A percentile compares a stretch with the other conserved stretches of the same genome.
phyloP scores from a whole-genome alignment of 306 rosid species.

The Canavalia ensiformis region DNA sequence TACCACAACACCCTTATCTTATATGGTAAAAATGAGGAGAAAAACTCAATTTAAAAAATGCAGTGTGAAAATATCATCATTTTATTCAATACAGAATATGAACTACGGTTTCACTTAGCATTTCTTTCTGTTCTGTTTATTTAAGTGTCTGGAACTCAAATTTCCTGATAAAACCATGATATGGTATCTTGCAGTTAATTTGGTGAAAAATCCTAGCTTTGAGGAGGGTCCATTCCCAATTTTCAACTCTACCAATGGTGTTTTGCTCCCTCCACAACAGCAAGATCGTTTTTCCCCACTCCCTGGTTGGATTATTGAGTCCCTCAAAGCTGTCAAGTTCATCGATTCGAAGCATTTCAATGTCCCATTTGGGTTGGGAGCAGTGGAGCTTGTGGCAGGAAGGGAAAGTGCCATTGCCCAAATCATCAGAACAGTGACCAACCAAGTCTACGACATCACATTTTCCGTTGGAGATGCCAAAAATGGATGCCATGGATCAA shows the following conservation, averaged over 20 bases:
- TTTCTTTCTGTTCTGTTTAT: not conserved
- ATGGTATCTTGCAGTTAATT: conserved; percentile 67
- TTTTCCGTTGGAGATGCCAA: conserved; percentile 84
- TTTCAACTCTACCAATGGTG: conserved; percentile 79
- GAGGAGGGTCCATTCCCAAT: conserved; percentile 92
- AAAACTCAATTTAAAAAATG: not conserved
- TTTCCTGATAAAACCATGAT: conserved; percentile 25
- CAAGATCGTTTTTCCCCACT: conserved; percentile 87
- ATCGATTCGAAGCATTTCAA: conserved; percentile 64
- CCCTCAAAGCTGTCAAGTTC: conserved; percentile 87
- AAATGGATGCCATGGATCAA: conserved; percentile 94
- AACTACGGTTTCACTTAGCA: not conserved
- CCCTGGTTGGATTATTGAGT: conserved; percentile 94
- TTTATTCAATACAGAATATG: not conserved
- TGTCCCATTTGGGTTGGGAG: conserved; percentile 72
- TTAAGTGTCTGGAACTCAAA: not conserved
- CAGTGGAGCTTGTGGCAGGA: conserved; percentile 93
- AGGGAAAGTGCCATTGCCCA: conserved; percentile 94
- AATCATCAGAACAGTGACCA: conserved; percentile 70
- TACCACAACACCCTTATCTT: not conserved
- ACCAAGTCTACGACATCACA: conserved; percentile 68
- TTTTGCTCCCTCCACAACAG: conserved; percentile 89
- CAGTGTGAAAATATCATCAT: not conserved
- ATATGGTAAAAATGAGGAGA: not conserved
- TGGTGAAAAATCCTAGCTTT: conserved; percentile 80